A percentile compares a stretch with the other conserved stretches of the same genome.
Conservation (phyloP, 345 rosid genomes). For the Erysimum cheiranthoides region DNA sequence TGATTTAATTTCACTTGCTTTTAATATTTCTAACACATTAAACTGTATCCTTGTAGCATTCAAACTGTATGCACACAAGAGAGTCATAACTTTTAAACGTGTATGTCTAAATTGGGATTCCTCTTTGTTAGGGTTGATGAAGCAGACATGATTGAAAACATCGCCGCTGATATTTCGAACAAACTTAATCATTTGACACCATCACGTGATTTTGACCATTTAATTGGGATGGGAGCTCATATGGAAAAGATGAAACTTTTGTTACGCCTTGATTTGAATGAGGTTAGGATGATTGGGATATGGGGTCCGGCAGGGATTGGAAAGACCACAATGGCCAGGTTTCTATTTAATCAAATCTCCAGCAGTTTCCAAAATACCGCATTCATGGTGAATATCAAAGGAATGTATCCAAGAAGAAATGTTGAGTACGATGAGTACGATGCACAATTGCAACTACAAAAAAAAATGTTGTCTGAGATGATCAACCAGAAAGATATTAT, state of each 20-base stretch:
- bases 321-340: background rate
- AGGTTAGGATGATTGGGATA: background rate
- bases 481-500: background rate
- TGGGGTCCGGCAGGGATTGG: background rate
- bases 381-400: background rate
- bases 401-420: no score
- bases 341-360: background rate
- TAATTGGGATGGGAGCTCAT: background rate
- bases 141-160: background rate
- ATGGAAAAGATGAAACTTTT: background rate
- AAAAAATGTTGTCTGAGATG: background rate
- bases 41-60: background rate
- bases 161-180: background rate
- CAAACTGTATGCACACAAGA: background rate
- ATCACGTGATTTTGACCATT: background rate
- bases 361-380: background rate
- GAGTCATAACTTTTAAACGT: background rate
- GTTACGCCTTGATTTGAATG: background rate
- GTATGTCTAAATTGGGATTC: background rate
- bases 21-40: background rate
- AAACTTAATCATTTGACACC: background rate
- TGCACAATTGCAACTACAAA: background rate
- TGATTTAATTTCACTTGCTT: background rate
- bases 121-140: background rate
- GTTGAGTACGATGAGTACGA: no score